Conservation (phyloP, 2,329 filamentous ascomycete species). For the Pseudogymnoascus sp. region DNA sequence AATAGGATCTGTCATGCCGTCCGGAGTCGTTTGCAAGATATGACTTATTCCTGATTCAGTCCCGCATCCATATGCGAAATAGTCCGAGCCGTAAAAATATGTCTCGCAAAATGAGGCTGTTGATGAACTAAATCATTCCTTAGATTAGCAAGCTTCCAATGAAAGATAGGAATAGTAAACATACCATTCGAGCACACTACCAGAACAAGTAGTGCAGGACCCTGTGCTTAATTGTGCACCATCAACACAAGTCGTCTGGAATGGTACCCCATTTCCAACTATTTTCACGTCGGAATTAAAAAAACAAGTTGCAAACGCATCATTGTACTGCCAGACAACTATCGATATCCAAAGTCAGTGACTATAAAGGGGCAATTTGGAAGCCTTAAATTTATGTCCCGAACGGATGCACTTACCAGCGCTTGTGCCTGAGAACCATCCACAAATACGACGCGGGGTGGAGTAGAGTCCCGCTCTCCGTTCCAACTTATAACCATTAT, state of each 20-base stretch:
- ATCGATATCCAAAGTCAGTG: too few relatives aligned
- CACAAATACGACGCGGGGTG: background rate
- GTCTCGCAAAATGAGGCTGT: too few relatives aligned
- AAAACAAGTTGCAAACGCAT: too few relatives aligned
- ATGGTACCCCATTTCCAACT: background rate
- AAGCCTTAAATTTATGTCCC: too few relatives aligned
- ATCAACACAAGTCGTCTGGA: background rate
- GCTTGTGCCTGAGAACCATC: background rate
- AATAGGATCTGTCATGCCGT: background rate
- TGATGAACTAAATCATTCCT: background rate
- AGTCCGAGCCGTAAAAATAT: too few relatives aligned
- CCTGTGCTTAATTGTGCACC: background rate
- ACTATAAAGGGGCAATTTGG: too few relatives aligned
- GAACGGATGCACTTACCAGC: too few relatives aligned
- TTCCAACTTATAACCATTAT: background rate
- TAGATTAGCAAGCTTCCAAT: background rate
- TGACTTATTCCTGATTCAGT: background rate
- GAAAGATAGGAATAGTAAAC: background rate
- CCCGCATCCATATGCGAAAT: background rate
- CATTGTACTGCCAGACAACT: too few relatives aligned
- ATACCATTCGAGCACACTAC: background rate
- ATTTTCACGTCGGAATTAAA: background rate
- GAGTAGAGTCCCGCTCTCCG: background rate
- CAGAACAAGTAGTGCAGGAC: background rate
- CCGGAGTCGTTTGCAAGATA: background rate